Conservation (phyloP, 169 alveolate genomes). For the Miamiensis avidus region DNA sequence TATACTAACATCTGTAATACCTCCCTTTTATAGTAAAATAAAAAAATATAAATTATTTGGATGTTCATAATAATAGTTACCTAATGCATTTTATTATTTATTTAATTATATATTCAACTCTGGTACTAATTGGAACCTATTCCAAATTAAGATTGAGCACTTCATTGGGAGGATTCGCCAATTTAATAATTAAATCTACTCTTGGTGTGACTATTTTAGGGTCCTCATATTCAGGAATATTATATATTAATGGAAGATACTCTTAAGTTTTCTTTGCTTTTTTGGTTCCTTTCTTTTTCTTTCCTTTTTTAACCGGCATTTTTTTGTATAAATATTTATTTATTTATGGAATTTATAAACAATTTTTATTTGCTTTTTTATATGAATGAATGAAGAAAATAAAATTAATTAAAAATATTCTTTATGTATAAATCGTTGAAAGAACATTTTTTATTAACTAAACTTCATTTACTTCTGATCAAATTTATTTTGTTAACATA, state of each 20-base stretch:
- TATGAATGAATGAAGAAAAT: no score
- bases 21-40: slow-evolving; percentile 14
- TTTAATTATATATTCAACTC: slow-evolving; percentile 36
- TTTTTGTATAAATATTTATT: background rate
- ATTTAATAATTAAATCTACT: slow-evolving; percentile 43
- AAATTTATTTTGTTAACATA: no score
- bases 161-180: slow-evolving; percentile 47
- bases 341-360: no score
- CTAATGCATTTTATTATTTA: slow-evolving; percentile 48
- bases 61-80: background rate
- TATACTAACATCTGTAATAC: slow-evolving; percentile 24
- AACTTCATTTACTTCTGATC: no score
- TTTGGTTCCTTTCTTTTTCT: slow-evolving; percentile 21
- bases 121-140: slow-evolving; percentile 44
- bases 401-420: no score
- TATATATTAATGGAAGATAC: slow-evolving; percentile 36
- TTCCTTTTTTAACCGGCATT: slow-evolving; percentile 25
- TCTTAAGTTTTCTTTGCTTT: slow-evolving; percentile 34
- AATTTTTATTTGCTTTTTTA: no score
- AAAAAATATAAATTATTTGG: no score
- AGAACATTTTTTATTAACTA: no score
- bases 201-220: slow-evolving; percentile 47
- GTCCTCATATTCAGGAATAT: slow-evolving; percentile 44
- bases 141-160: slow-evolving; percentile 25
- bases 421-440: no score